Evolutionary conservation across 164 flowering plant genomes (phyloP), one percentile per base, ranked within the genome.

Genomic region (Aristolochia contorta): DNA sequence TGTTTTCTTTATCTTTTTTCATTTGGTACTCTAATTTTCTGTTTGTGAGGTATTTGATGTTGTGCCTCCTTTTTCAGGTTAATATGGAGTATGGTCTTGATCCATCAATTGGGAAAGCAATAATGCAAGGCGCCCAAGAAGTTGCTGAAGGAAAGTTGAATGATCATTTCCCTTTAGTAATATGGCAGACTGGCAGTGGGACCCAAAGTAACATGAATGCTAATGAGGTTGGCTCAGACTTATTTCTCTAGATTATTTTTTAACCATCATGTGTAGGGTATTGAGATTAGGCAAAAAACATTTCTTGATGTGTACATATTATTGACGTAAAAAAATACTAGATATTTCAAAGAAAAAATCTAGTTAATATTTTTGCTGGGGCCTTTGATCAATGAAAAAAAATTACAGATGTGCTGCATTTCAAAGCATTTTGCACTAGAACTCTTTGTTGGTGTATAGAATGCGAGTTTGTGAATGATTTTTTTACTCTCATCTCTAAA

Each of bases 121-220:
- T 94, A 45, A 91, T 94, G 89, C 87, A 82, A 77, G 99, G 97
- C 55, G 91, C 99, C 18, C 87, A 94, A 70, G 99, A 94, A 80
- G 99, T 94, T 32, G 80, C 96, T 0, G 96, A 94, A 61, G 99
- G 99, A 63, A 88, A 91, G 66, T 70, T 91, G 43, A 81, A 85
- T 69, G 96, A 94, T 59, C 97, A 94, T 67, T 94, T 94, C 65
- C 99, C 97, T 3, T 91, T 94, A 59, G 99, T 94, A n/a, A 84
- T 94, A 50, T 94, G 99, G 99, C 99, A 94, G 75, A 94, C 97
- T 71, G 97, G 96, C 53, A 91, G 97, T 78, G 97, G 99, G 51
- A 91, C 97, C 56, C 99, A 94, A 67, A 89, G 96, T 65, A 91
- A 91, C 78, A 94, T 94, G 99, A 94, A 94, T 67, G 97, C 99